phyloP scores from a whole-genome alignment of 1,139 yeast species.

The Pichia sp. region DNA sequence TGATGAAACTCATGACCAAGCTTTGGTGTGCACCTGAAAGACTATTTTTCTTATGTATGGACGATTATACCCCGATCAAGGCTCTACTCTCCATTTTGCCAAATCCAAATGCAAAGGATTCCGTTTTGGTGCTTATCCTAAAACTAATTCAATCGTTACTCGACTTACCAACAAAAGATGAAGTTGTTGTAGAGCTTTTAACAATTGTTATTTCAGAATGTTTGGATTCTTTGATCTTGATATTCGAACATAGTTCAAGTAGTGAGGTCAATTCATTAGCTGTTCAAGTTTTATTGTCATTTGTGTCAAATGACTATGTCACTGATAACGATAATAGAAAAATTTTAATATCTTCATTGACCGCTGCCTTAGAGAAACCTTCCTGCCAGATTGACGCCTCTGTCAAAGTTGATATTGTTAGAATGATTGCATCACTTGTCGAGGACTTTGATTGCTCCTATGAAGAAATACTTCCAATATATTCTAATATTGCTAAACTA shows the following conservation, averaged over 20 bases:
- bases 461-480: slow-evolving; percentile 51
- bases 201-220: slow-evolving; percentile 56
- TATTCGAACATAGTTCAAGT: slow-evolving; percentile 42
- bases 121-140: slow-evolving; percentile 56
- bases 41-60: slow-evolving; percentile 50
- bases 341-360: slow-evolving; percentile 53
- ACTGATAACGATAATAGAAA: slow-evolving; percentile 54
- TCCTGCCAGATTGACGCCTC: slow-evolving; percentile 47
- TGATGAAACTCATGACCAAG: slow-evolving; percentile 60
- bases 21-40: slow-evolving; percentile 55
- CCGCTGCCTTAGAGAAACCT: slow-evolving; percentile 61
- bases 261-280: slow-evolving; percentile 51
- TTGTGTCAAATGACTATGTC: slow-evolving; percentile 59
- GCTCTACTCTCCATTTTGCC: slow-evolving; percentile 55
- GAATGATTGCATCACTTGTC: slow-evolving; percentile 40
- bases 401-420: slow-evolving; percentile 57
- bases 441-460: slow-evolving; percentile 49
- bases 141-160: slow-evolving; percentile 46
- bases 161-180: slow-evolving; percentile 36
- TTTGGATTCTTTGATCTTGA: slow-evolving; percentile 45
- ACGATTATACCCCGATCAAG: slow-evolving; percentile 50
- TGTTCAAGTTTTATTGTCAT: slow-evolving; percentile 47
- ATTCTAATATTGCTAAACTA: slow-evolving; percentile 52
- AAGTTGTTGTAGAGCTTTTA: slow-evolving; percentile 43
- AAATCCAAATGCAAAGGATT: slow-evolving; percentile 57